Evolutionary conservation across 2,329 filamentous ascomycete species (phyloP), one percentile per base, ranked within the genome.

Genomic region (Aspergillus fumigatus): DNA sequence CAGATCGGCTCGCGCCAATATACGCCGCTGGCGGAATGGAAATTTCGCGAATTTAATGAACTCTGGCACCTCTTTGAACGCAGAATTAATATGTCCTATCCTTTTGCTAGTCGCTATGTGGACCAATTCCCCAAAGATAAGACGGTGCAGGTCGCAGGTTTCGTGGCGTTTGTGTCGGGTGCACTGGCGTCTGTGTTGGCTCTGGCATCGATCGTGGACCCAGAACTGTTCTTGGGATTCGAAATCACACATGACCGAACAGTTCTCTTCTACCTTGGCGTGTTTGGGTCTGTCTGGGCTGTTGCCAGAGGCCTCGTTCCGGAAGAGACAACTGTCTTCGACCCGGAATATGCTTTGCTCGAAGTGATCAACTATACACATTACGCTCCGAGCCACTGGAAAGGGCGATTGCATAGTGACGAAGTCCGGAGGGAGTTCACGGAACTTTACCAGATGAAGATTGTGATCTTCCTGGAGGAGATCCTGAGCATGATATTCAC

Each of bases 1-100:
- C 87, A 92, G 60, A 84, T 96, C 40, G 89, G 90, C n/a, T 88
- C 91, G 17, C 86, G 94, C 43, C 88, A 92, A 62, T 99, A 97
- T 70, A 97, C 93, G 0, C 90, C 92, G 1, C 83, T 96, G 51
- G 94, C 94, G 0, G 89, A 96, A 71, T 99, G 94, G 94, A 97
- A 97, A 67, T 97, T 99, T 61, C 88, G 94, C 50, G 93, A 97
- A 71, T 99, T 97, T 81, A 99, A 99, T 67, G 94, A 99, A 73
- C 81, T 99, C 1, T 88, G 88, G 55, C 94, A 99, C 73, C 81
- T 97, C 2, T 99, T 97, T 67, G 84, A 92, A 58, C 89, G 93
- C 62, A 86, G 94, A 21, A 80, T 93, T 45, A 92, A 96, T 62
- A 95, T 97, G 88, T 96, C 94, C 0, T 92, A 94, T 68, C 92